phyloP scores from a whole-genome alignment of 495 filamentous ascomycete genomes.

The Ascobolus immersus region DNA sequence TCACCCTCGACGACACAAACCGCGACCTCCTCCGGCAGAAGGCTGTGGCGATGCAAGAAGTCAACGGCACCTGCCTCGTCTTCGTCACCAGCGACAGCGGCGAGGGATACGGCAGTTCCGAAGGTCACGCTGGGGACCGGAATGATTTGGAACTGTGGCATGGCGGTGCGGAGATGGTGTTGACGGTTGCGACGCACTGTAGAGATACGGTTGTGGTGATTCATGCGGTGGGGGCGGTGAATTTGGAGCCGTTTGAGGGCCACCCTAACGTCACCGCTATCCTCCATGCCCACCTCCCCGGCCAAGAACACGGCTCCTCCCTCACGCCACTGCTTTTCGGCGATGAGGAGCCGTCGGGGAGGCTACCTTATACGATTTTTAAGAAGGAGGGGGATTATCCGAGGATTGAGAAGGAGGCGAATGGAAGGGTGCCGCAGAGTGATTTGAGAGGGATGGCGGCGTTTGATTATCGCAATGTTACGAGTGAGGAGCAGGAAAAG shows the following conservation, averaged over 20 bases:
- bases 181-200: slow-evolving; percentile 44
- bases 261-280: slow-evolving; percentile 87
- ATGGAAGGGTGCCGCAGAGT: slow-evolving; percentile 54
- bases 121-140: slow-evolving; percentile 52
- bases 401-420: slow-evolving; percentile 42
- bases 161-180: slow-evolving; percentile 46
- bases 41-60: slow-evolving; percentile 1
- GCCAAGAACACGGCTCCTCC: slow-evolving; percentile 78
- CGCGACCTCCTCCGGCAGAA: slow-evolving; percentile 1
- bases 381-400: slow-evolving; percentile 43
- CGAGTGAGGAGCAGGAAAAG: slow-evolving; percentile 48
- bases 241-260: slow-evolving; percentile 37
- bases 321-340: slow-evolving; percentile 83
- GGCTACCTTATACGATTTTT: slow-evolving; percentile 75
- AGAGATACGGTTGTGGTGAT: slow-evolving; percentile 52
- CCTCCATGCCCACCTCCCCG: slow-evolving; percentile 77
- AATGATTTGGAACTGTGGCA: slow-evolving; percentile 57
- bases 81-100: slow-evolving; percentile 35
- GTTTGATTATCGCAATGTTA: slow-evolving; percentile 82
- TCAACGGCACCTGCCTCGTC: slow-evolving; percentile 41
- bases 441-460: slow-evolving; percentile 69
- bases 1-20: neutral
- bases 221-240: slow-evolving; percentile 74
- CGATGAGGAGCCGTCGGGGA: slow-evolving; percentile 57
- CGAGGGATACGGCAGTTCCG: slow-evolving; percentile 36